These are phyloP conservation scores for Termitomyces bulborhizus DNA, from an alignment of 768 basidiomycete species.

Conservation along the genomic window DNA sequence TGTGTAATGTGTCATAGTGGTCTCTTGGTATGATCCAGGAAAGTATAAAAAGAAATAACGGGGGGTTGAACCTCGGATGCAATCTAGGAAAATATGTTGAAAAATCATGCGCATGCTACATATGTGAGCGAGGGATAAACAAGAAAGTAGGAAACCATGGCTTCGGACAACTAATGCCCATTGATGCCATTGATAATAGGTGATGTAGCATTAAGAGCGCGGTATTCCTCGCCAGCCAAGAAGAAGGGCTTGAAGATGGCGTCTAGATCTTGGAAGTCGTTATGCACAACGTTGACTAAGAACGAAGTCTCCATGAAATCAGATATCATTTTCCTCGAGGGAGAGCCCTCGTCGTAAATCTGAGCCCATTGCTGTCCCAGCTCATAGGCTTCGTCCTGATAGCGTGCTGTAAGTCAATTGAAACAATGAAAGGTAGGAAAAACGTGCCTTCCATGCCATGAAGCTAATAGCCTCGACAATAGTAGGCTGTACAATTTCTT, in stretches of 20 bases:
- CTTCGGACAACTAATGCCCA: slow-evolving; percentile 20
- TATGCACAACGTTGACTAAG: slow-evolving; percentile 95
- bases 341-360: slow-evolving; percentile 73
- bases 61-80: slow-evolving; percentile 80
- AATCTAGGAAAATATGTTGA: slow-evolving; percentile 19
- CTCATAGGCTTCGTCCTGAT: slow-evolving; percentile 89
- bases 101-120: slow-evolving; percentile 21
- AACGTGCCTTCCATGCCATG: slow-evolving; percentile 92
- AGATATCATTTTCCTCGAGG: slow-evolving; percentile 68
- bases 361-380: slow-evolving; percentile 89
- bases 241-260: slow-evolving; percentile 87
- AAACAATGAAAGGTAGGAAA: background rate
- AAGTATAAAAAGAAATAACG: slow-evolving; percentile 28
- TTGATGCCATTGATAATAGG: slow-evolving; percentile 32
- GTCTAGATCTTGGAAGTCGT: slow-evolving; percentile 82
- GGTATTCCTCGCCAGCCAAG: slow-evolving; percentile 64
- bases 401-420: slow-evolving; percentile 4
- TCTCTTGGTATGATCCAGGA: slow-evolving; percentile 20
- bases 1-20: slow-evolving; percentile 11
- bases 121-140: slow-evolving; percentile 6
- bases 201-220: slow-evolving; percentile 27
- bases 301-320: slow-evolving; percentile 75
- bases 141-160: slow-evolving; percentile 7
- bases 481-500: slow-evolving; percentile 94
- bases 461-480: slow-evolving; percentile 97